Conservation (phyloP, 169 alveolate genomes). For the Plasmodium relictum region DNA sequence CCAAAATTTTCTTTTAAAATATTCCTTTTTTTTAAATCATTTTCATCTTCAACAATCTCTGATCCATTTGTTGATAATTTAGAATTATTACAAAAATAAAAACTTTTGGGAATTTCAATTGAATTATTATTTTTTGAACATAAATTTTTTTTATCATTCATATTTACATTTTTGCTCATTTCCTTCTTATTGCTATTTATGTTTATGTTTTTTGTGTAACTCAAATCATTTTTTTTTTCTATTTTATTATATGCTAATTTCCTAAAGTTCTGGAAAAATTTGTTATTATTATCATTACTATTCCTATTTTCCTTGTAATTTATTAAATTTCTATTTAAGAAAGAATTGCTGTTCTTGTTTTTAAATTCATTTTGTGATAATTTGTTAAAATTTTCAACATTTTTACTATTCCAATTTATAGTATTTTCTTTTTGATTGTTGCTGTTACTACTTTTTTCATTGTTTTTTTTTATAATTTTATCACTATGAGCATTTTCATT, state of each 20-base stretch:
- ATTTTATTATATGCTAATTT: slow-evolving; percentile 3
- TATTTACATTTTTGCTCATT: background rate
- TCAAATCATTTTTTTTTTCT: slow-evolving; percentile 25
- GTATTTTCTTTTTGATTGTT: background rate
- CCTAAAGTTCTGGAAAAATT: background rate
- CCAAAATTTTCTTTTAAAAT: background rate
- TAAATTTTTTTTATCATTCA: background rate
- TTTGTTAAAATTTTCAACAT: slow-evolving; percentile 3
- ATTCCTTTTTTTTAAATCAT: background rate
- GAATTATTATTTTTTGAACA: slow-evolving; percentile 10
- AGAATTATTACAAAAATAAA: background rate
- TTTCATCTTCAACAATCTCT: background rate
- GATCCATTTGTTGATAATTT: background rate
- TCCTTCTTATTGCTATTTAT: background rate
- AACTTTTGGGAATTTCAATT: slow-evolving; percentile 5
- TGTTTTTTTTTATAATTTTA: background rate
- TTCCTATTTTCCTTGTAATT: slow-evolving; percentile 14
- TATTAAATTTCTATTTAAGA: slow-evolving; percentile 14
- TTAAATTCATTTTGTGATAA: slow-evolving; percentile 18
- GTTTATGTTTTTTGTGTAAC: background rate
- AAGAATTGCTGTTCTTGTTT: slow-evolving; percentile 14
- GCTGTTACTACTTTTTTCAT: background rate
- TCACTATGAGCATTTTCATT: slow-evolving; percentile 1
- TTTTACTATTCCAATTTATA: slow-evolving; percentile 1
- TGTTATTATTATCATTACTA: slow-evolving; percentile 15